Conservation (phyloP, 1,139 yeast species). For the Yamadazyma mexicana region DNA sequence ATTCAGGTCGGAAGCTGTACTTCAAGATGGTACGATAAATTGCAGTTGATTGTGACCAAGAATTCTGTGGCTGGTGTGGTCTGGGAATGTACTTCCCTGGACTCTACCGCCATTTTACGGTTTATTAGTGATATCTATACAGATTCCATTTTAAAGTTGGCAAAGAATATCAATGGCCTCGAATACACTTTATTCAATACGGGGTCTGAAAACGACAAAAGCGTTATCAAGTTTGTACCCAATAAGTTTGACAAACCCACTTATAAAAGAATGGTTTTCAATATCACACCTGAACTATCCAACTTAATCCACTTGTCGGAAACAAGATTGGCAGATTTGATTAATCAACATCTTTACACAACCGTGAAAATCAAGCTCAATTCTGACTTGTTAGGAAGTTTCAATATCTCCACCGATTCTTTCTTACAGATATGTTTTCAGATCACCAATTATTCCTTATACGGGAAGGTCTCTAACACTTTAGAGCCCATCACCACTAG, state of each 20-base stretch:
- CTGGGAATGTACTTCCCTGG: conserved; percentile 77
- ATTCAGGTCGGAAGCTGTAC: conserved; percentile 74
- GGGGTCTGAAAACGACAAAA: conserved; percentile 3
- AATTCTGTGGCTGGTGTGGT: conserved; percentile 76
- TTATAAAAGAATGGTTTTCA: conserved; percentile 45
- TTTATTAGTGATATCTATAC: conserved; percentile 76
- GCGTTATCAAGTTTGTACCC: conserved; percentile 30
- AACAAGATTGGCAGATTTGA: conserved; percentile 72
- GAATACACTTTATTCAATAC: conserved; percentile 64
- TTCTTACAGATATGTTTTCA: conserved; percentile 68
- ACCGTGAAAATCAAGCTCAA: conserved; percentile 42
- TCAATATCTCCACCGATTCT: conserved; percentile 63
- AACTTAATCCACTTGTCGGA: conserved; percentile 66
- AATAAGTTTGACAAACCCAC: conserved; percentile 43
- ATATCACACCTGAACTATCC: conserved; percentile 45
- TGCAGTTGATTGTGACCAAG: conserved; percentile 65
- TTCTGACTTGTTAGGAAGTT: conserved; percentile 47
- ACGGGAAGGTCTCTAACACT: conserved; percentile 67
- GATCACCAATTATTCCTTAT: conserved; percentile 69
- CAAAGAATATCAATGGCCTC: conserved; percentile 69
- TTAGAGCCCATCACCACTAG: conserved; percentile 76
- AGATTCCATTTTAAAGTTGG: conserved; percentile 69
- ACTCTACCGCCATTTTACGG: conserved; percentile 71
- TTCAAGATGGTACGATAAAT: conserved; percentile 77
- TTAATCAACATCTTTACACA: conserved; percentile 66